Percentiles rank a stretch among this genome's conserved stretches.
phyloP scores from a whole-genome alignment of 1,139 yeast genomes.

The Entelexis sorbosivorans region DNA sequence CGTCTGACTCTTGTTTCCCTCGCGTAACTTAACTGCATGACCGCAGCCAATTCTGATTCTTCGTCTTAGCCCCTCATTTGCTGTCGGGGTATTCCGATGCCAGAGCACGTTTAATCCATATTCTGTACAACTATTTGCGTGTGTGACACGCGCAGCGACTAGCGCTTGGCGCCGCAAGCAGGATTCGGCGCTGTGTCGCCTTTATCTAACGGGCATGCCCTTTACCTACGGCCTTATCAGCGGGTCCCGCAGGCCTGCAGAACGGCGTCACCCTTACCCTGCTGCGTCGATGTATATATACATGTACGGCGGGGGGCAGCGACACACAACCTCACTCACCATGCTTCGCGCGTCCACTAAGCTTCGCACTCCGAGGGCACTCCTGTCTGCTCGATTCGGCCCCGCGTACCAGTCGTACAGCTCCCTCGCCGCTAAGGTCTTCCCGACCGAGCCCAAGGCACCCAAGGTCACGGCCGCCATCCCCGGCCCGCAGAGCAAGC shows the following conservation, averaged over 20 bases:
- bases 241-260: not conserved
- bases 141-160: not conserved
- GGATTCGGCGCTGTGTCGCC: not conserved
- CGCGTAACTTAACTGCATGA: conserved; percentile 1
- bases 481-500: conserved; percentile 55
- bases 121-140: not conserved
- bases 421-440: conserved; percentile 28
- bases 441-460: conserved; percentile 54
- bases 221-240: conserved; percentile 1
- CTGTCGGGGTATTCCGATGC: not conserved
- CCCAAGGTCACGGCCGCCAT: conserved; percentile 46
- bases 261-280: not conserved
- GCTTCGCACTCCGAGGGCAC: not conserved
- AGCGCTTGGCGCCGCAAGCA: not conserved
- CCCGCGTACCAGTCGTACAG: not conserved
- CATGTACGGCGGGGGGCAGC: not conserved
- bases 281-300: not conserved
- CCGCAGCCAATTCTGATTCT: conserved; percentile 1
- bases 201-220: not conserved
- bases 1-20: conserved; percentile 7
- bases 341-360: conserved; percentile 4
- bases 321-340: not conserved
- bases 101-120: not conserved
- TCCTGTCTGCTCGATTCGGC: not conserved
- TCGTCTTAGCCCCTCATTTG: conserved; percentile 5